Evolutionary conservation across 495 filamentous ascomycete species (phyloP), one percentile per base, ranked within the genome.

Genomic region (Aspergillus homomorphus): DNA sequence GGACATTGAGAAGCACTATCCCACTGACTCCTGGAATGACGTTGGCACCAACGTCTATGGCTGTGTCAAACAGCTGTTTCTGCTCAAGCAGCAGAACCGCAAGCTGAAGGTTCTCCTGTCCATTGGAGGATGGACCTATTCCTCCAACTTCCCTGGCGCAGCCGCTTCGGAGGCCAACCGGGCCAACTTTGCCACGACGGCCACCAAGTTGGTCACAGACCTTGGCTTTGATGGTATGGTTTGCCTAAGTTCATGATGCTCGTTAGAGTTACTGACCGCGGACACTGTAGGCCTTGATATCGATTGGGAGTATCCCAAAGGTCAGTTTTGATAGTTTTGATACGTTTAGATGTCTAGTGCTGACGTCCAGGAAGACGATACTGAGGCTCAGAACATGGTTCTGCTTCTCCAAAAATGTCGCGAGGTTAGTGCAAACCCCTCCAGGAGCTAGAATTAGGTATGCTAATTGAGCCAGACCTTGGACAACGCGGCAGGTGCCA

Each of bases 81-180:
- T 98, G 23, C 84, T 93, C 38, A 98, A 98, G 81, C 88, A 88
- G 67, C 77, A 83, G 58, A 87, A 98, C 73, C 86, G 94, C 54
- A 87, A 95, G 68, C 77, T 98, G 46, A 97, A 98, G 73, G 81
- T 96, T 6, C 80, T 98, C 10, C 84, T 99, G 14, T 95, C 90
- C 48, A 94, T 99, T 61, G 94, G 94, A 58, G 94, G 94, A 26
- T 98, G 95, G 94, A 96, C 92, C 0, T 98, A 97, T 71, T 90
- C 89, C 52, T 72, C 83, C 67, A 95, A 96, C 73, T 96, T 99
- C 69, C 80, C 83, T 19, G 79, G 79, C 42, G 89, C 92, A 45
- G 73, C 73, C 16, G 73, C 69, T 57, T 87, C 86, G 0, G 74
- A 81, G 0, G 67, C 75, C n/a, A 90, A 91, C 1, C 82, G 92